phyloP scores from a whole-genome alignment of 371 early-diverging fungal species.

The Mucor circinelloides region DNA sequence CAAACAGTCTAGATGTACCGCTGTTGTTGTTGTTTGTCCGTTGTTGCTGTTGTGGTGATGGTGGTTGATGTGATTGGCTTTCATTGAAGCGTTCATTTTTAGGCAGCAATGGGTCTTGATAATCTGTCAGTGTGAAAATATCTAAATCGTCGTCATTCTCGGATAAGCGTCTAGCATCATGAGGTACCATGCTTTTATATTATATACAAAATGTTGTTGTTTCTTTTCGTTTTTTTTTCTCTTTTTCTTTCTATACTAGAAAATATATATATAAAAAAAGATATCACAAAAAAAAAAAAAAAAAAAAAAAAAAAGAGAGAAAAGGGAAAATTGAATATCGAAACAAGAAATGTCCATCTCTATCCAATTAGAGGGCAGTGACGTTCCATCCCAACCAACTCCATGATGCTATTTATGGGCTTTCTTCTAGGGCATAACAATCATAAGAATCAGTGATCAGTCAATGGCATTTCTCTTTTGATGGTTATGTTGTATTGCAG shows the following conservation, averaged over 20 bases:
- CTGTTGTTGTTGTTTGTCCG: not conserved
- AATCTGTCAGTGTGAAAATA: conserved; percentile 6
- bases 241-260: not conserved
- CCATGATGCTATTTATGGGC: not conserved
- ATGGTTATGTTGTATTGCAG: not conserved
- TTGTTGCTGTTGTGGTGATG: not conserved
- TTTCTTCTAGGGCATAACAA: not conserved
- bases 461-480: not conserved
- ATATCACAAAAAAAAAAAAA: not conserved
- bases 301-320: not conserved
- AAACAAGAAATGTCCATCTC: not conserved
- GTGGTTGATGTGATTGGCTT: not conserved
- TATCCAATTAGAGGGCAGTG: not conserved
- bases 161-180: conserved; percentile 22
- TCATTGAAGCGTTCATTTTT: conserved; percentile 3
- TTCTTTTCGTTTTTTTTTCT: not conserved
- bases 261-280: too few relatives aligned
- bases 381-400: not conserved
- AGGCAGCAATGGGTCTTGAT: conserved; percentile 5
- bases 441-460: too few relatives aligned
- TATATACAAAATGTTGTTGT: not conserved
- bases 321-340: not conserved
- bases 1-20: conserved; percentile 7
- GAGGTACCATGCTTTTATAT: conserved; percentile 19
- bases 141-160: conserved; percentile 17